phyloP scores from a whole-genome alignment of 202 grass and related monocot genomes.

The Panicum hallii region DNA sequence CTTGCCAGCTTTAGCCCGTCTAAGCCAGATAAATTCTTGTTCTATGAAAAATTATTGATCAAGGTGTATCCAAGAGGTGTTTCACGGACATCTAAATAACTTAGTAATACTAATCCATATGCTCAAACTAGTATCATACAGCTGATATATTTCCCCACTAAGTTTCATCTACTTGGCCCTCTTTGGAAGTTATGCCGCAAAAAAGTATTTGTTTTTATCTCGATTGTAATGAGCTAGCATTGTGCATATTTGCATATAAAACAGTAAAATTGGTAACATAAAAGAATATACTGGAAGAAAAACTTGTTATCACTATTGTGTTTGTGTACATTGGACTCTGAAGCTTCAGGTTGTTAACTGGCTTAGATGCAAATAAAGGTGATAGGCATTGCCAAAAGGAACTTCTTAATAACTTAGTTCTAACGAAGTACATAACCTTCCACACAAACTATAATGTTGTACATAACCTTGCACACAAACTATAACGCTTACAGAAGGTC shows the following conservation, averaged over 20 bases:
- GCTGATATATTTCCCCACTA: neutral
- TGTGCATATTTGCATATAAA: neutral
- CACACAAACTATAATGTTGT: conserved; percentile 9
- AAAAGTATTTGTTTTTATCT: neutral
- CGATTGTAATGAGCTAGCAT: neutral
- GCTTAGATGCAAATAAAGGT: conserved; percentile 8
- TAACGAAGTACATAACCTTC: conserved; percentile 22
- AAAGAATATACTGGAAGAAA: conserved; percentile 21
- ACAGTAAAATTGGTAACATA: neutral
- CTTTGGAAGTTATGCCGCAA: neutral
- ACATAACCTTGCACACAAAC: conserved; percentile 30
- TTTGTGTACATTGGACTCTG: neutral
- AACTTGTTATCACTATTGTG: neutral
- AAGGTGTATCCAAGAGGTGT: conserved; percentile 7
- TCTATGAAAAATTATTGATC: conserved; percentile 3
- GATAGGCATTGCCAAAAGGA: neutral
- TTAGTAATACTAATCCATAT: neutral
- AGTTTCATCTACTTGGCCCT: neutral
- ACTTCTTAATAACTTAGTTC: neutral
- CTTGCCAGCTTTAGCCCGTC: neutral
- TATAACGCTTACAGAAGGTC: neutral
- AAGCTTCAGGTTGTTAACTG: neutral
- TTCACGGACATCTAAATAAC: conserved; percentile 12
- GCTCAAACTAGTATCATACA: neutral
- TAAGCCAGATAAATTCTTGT: neutral